Evolutionary conservation across 306 rosid species (phyloP).

Genomic region (Vigna trinervia): DNA sequence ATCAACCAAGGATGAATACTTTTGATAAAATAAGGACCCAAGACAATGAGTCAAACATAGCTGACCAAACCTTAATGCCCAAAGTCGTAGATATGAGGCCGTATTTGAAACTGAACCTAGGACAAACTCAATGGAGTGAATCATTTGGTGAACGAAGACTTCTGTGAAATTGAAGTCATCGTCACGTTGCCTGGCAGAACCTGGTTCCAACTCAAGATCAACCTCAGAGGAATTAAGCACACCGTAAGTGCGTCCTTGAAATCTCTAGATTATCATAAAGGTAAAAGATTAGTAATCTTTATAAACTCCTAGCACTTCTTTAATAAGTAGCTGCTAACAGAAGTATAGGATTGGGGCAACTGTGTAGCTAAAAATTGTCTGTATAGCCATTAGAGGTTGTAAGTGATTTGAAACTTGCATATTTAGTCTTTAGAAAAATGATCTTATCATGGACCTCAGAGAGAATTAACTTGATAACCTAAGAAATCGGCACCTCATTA

Average conservation of each 20-base stretch:
- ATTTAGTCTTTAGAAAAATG: slow-evolving; percentile 24
- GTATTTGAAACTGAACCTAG: slow-evolving; percentile 95
- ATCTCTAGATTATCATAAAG: slow-evolving; percentile 64
- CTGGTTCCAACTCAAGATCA: slow-evolving; percentile 80
- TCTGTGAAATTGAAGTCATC: slow-evolving; percentile 91
- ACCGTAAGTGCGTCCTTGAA: slow-evolving; percentile 83
- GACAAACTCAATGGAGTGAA: slow-evolving; percentile 91
- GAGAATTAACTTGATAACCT: not conserved
- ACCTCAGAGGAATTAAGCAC: slow-evolving; percentile 74
- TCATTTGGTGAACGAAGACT: slow-evolving; percentile 96
- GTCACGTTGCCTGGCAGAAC: slow-evolving; percentile 67
- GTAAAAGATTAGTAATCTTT: slow-evolving; percentile 36
- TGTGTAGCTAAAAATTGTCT: slow-evolving; percentile 3
- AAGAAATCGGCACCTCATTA: slow-evolving; percentile 61
- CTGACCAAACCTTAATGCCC: slow-evolving; percentile 86
- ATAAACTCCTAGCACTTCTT: slow-evolving; percentile 21
- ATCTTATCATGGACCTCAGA: not conserved
- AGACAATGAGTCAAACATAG: slow-evolving; percentile 22
- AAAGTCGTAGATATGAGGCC: slow-evolving; percentile 94
- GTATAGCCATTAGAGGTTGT: slow-evolving; percentile 2
- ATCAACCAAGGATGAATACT: slow-evolving; percentile 25
- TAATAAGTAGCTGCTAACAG: slow-evolving; percentile 21
- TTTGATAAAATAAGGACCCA: slow-evolving; percentile 5
- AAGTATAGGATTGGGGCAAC: slow-evolving; percentile 17
- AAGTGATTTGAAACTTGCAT: slow-evolving; percentile 14